phyloP scores from a whole-genome alignment of 495 filamentous ascomycete genomes.

The Amphirosellinia nigrospora region DNA sequence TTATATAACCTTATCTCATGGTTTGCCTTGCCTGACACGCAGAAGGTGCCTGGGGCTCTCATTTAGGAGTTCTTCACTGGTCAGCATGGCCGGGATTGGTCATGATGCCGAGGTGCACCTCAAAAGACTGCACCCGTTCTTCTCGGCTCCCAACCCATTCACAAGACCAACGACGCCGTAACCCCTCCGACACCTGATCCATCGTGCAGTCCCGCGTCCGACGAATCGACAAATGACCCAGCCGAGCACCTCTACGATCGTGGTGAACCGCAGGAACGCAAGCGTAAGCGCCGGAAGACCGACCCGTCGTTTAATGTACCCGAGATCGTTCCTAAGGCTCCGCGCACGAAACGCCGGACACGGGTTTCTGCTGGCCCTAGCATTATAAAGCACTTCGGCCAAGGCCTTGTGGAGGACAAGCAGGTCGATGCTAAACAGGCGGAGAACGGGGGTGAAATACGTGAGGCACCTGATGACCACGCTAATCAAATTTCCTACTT shows the following conservation, averaged over 20 bases:
- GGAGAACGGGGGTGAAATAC: background rate
- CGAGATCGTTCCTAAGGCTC: background rate
- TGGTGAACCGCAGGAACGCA: slow-evolving; percentile 22
- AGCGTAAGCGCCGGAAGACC: slow-evolving; percentile 34
- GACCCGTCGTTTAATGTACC: background rate
- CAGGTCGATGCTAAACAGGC: background rate
- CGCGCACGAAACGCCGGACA: slow-evolving; percentile 37
- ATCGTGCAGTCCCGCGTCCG: slow-evolving; percentile 31
- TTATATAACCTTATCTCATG: background rate
- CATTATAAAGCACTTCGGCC: slow-evolving; percentile 12
- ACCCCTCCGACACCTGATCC: slow-evolving; percentile 34
- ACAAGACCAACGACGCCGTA: slow-evolving; percentile 22
- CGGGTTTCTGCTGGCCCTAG: slow-evolving; percentile 23
- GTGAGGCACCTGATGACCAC: background rate
- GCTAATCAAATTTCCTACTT: background rate
- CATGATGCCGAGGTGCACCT: slow-evolving; percentile 25
- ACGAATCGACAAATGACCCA: slow-evolving; percentile 9
- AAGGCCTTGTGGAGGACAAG: background rate
- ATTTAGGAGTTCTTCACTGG: background rate
- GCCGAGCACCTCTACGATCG: slow-evolving; percentile 14
- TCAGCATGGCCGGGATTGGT: slow-evolving; percentile 31
- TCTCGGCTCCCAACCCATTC: slow-evolving; percentile 34
- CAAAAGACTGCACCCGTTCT: slow-evolving; percentile 52
- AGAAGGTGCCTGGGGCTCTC: slow-evolving; percentile 14
- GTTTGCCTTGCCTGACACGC: background rate